Evolutionary conservation across 31 red algal species (phyloP), one percentile per base, ranked within the genome.

Genomic region (Odonthalia washingtoniensis): DNA sequence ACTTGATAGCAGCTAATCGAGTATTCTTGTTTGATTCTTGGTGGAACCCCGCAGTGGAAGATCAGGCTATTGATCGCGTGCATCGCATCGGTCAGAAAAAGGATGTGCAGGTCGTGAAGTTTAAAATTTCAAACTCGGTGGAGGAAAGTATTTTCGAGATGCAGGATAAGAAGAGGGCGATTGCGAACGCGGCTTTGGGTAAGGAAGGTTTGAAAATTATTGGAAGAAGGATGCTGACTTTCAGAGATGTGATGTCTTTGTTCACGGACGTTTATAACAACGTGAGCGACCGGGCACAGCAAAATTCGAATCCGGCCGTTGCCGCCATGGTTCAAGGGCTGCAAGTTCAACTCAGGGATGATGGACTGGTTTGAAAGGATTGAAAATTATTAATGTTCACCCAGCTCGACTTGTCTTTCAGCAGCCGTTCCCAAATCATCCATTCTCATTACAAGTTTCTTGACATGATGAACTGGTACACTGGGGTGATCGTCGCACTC

Each of bases 41-140:
- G 90, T 98, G 87, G 92, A 95, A 98, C 65, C 87, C 87, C 12
- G 76, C 89, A 16, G 82, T 95, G 3, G 96, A 94, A 75, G 81
- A 87, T 33, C 91, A 87, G 40, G 96, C 92, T 14, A 67, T 94
- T 44, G 92, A 95, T 80, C 85, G 89, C 16, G 75, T 83, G 34
- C 93, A 95, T 66, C 89, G 93, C 28, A 94, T 98, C 30, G 91
- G 92, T 45, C 96, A 98, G 77, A 84, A 45, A 17, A 80, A 81
- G 62, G 46, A 41, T 33, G 92, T 98, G 40, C 31, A 33, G 27
- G 84, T 98, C 4, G 91, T 80, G 26, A 75, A 84, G 57, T 83
- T 93, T 60, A 75, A 91, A 70, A 81, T 85, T 1, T 72, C 32
- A 28, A 43, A 70, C 18, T 93, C 92, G 1, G 80, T 98, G 5